Percentiles rank a stretch among this genome's conserved stretches.
Evolutionary conservation across 768 basidiomycete genomes (phyloP).

Genomic region (Boletellus emodensis): DNA sequence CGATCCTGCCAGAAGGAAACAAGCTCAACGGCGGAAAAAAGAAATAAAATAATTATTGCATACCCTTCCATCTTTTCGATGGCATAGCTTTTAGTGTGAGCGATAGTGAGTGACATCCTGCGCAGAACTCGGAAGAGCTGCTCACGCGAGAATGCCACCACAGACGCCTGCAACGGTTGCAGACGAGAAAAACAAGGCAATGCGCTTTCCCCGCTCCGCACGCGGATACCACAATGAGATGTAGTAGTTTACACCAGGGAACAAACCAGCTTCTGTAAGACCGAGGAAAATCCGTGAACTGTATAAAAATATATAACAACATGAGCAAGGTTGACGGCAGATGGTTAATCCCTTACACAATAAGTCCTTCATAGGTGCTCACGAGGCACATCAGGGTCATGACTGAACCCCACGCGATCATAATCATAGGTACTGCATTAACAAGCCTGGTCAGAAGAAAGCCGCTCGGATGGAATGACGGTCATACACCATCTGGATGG

Average conservation of each 20-base stretch:
- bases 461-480: neutral
- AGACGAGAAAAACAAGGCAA: neutral
- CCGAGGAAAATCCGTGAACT: conserved; percentile 2
- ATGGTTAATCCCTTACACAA: neutral
- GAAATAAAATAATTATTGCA: neutral
- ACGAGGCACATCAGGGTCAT: conserved; percentile 3
- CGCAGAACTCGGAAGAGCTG: neutral
- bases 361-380: neutral
- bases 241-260: conserved; percentile 2
- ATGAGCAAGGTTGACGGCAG: neutral
- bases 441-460: neutral
- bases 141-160: conserved; percentile 1
- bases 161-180: conserved; percentile 1
- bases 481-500: conserved; percentile 2
- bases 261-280: neutral
- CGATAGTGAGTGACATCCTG: neutral
- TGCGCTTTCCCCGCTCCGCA: neutral
- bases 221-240: conserved; percentile 4
- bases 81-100: neutral
- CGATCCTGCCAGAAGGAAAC: neutral
- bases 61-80: conserved; percentile 6
- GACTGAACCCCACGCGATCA: neutral
- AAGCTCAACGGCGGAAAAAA: neutral
- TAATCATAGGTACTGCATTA: neutral
- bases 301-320: neutral